Conservation (phyloP, 345 rosid species). For the Gossypium sturtianum region DNA sequence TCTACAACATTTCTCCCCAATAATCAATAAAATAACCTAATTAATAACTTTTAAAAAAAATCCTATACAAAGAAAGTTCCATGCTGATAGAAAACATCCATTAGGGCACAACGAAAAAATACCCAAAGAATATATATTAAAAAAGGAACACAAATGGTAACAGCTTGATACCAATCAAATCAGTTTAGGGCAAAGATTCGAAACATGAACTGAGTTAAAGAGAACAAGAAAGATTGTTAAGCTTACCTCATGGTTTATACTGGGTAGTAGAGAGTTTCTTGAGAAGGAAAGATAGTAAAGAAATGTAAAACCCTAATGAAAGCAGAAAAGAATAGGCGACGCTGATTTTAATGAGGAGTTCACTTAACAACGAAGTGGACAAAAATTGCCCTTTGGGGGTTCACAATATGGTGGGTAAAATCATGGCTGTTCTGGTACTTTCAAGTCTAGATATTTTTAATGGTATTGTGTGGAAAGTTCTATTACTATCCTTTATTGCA, state of each 20-base stretch:
- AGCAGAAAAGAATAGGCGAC: not conserved
- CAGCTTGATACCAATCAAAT: not conserved
- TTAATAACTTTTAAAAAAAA: not conserved
- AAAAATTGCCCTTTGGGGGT: not conserved
- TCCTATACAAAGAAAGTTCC: not conserved
- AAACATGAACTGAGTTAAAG: not conserved
- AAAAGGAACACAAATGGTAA: not conserved
- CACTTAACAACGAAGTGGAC: not conserved
- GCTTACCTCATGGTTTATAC: conserved; percentile 5
- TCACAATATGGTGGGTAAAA: not conserved
- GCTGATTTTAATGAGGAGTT: not conserved
- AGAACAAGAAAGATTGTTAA: not conserved
- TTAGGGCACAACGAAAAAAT: too few relatives aligned
- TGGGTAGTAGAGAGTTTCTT: not conserved
- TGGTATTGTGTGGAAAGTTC: not conserved
- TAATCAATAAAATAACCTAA: not conserved
- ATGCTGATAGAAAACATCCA: too few relatives aligned
- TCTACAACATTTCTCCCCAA: not conserved
- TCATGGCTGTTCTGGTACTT: not conserved
- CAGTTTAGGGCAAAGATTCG: not conserved
- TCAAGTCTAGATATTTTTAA: not conserved
- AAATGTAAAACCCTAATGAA: conserved; percentile 6
- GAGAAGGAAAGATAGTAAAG: not conserved
- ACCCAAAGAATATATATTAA: not conserved
- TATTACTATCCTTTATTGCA: not conserved